phyloP scores from a whole-genome alignment of 2,329 filamentous ascomycete genomes.

The Neoscytalidium dimidiatum region DNA sequence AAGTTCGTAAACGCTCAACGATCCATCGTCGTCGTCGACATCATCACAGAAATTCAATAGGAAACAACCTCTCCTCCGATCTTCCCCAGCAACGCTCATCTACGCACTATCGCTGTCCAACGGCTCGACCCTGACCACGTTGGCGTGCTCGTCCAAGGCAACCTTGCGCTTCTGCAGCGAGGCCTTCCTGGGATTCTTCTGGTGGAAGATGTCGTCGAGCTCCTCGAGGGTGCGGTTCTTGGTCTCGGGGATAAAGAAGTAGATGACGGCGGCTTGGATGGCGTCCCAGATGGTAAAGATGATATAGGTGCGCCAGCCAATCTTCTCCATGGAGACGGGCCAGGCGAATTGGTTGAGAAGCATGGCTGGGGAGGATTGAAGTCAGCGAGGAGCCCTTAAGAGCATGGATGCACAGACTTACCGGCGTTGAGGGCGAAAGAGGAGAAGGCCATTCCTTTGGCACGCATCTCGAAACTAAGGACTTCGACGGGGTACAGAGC shows the following conservation, averaged over 20 bases:
- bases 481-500: slow-evolving; percentile 53
- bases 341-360: slow-evolving; percentile 35
- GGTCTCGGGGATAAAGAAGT: slow-evolving; percentile 41
- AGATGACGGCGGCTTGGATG: slow-evolving; percentile 42
- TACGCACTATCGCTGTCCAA: not conserved
- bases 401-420: not conserved
- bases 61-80: too few relatives aligned
- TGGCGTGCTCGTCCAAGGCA: slow-evolving; percentile 24
- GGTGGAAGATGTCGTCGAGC: slow-evolving; percentile 46
- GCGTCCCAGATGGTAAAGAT: slow-evolving; percentile 45
- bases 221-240: slow-evolving; percentile 48
- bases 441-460: slow-evolving; percentile 41
- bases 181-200: slow-evolving; percentile 40
- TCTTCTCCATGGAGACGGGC: slow-evolving; percentile 40
- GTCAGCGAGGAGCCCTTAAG: too few relatives aligned
- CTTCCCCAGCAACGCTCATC: too few relatives aligned
- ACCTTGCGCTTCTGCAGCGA: slow-evolving; percentile 27
- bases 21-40: too few relatives aligned
- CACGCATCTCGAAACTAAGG: slow-evolving; percentile 48
- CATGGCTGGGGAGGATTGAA: slow-evolving; percentile 21
- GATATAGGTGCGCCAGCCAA: slow-evolving; percentile 45
- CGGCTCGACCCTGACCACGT: slow-evolving; percentile 28
- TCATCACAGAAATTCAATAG: too few relatives aligned
- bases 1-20: too few relatives aligned
- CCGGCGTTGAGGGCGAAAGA: slow-evolving; percentile 33